phyloP scores from a whole-genome alignment of 192 early-diverging fungal species.

The Chytriomyces confervae region DNA sequence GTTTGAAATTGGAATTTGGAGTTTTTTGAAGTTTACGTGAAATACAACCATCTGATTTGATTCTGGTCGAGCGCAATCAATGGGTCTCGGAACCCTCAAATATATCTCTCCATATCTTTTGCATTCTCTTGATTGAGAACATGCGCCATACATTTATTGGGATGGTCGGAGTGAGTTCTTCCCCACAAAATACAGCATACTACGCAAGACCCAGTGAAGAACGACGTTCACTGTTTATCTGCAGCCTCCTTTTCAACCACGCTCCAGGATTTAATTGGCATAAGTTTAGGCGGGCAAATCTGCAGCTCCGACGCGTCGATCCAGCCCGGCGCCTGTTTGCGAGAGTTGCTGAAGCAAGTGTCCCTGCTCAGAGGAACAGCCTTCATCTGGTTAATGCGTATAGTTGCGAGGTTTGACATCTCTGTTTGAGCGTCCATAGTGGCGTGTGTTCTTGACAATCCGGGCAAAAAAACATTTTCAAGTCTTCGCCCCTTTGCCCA shows the following conservation, averaged over 20 bases:
- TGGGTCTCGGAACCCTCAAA: too few relatives aligned
- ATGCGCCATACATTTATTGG: too few relatives aligned
- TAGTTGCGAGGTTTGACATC: not conserved
- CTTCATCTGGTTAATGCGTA: not conserved
- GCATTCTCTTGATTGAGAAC: too few relatives aligned
- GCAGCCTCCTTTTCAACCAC: constrained; percentile 13
- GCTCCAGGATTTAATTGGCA: constrained; percentile 19
- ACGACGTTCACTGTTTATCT: too few relatives aligned
- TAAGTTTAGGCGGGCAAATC: constrained; percentile 10
- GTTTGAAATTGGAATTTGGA: too few relatives aligned
- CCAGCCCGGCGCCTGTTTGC: not conserved
- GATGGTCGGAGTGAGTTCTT: too few relatives aligned
- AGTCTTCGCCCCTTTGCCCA: not conserved
- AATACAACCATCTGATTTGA: too few relatives aligned
- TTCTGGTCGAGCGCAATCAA: too few relatives aligned
- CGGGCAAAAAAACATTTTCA: not conserved
- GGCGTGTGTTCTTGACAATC: not conserved
- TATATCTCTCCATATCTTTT: too few relatives aligned
- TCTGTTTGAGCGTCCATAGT: not conserved
- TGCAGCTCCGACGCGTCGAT: constrained; percentile 5
- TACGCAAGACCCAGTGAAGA: too few relatives aligned
- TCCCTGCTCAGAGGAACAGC: constrained; percentile 6
- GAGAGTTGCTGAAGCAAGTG: not conserved
- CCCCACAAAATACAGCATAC: too few relatives aligned
- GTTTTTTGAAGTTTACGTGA: too few relatives aligned